Evolutionary conservation across 2,329 filamentous ascomycete species (phyloP).

Genomic region (Aureobasidium sp.): DNA sequence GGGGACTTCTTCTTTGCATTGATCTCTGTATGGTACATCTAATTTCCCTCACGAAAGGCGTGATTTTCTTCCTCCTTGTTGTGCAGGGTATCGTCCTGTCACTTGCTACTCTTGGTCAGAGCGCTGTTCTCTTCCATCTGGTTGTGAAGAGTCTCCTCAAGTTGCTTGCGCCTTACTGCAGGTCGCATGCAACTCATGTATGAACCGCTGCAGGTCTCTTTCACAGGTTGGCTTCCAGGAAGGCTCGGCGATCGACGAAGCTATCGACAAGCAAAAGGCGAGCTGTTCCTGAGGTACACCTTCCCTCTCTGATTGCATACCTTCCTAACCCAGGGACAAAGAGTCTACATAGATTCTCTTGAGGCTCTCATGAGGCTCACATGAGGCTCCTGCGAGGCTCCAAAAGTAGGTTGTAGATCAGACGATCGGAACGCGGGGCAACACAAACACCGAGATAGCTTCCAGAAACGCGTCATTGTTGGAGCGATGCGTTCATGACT

Average conservation of each 20-base stretch:
- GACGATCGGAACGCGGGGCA: neutral
- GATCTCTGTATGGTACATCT: too few species aligned
- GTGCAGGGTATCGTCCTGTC: too few species aligned
- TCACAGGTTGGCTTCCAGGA: neutral
- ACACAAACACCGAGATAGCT: slow-evolving; percentile 11
- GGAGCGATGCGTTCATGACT: slow-evolving; percentile 12
- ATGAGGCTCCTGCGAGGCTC: slow-evolving; percentile 10
- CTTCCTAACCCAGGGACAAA: too few species aligned
- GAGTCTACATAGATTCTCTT: too few species aligned
- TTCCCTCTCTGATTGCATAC: too few species aligned
- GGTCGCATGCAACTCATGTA: neutral
- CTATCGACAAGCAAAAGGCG: neutral
- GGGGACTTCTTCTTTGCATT: too few species aligned
- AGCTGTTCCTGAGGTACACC: neutral
- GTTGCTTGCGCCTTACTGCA: neutral
- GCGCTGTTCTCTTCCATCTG: neutral
- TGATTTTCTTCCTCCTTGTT: too few species aligned
- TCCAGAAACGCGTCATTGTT: neutral
- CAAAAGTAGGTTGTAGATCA: neutral
- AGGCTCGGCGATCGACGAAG: neutral
- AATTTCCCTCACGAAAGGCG: too few species aligned
- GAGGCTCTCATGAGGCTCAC: neutral
- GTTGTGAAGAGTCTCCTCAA: neutral
- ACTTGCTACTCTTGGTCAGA: too few species aligned
- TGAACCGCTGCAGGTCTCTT: slow-evolving; percentile 4